phyloP scores from a whole-genome alignment of 2,329 filamentous ascomycete species.

The Colletotrichum salicis region DNA sequence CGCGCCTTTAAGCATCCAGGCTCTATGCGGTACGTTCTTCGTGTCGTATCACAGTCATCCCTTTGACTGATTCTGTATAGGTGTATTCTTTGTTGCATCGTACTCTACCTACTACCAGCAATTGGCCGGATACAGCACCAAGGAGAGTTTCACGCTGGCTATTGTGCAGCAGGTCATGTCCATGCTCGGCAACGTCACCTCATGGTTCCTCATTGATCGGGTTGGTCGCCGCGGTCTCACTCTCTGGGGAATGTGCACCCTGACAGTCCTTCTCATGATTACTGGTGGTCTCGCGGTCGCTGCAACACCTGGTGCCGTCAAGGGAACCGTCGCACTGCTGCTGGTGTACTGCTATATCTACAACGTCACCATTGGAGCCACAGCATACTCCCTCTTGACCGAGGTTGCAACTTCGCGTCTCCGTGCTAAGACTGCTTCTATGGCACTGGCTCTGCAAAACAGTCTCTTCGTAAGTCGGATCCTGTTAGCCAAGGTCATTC shows the following conservation, averaged over 20 bases:
- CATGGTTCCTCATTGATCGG: slow-evolving; percentile 46
- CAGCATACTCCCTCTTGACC: slow-evolving; percentile 49
- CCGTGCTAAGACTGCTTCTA: slow-evolving; percentile 51
- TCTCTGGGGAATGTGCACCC: slow-evolving; percentile 44
- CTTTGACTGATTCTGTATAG: background rate
- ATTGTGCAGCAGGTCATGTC: slow-evolving; percentile 43
- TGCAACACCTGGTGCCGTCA: slow-evolving; percentile 30
- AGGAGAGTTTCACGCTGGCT: slow-evolving; percentile 48
- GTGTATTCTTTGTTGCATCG: slow-evolving; percentile 31
- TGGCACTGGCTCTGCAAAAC: slow-evolving; percentile 49
- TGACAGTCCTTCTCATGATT: slow-evolving; percentile 44
- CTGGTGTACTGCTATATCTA: slow-evolving; percentile 51
- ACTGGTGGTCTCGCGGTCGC: slow-evolving; percentile 44
- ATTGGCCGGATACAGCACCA: slow-evolving; percentile 50
- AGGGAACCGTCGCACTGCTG: slow-evolving; percentile 48
- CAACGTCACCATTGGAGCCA: slow-evolving; percentile 52
- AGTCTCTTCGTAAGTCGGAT: slow-evolving; percentile 39
- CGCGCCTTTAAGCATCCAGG: slow-evolving; percentile 48
- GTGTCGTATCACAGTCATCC: slow-evolving; percentile 25
- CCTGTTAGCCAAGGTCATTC: too few species aligned
- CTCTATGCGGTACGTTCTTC: slow-evolving; percentile 49
- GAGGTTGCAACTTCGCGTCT: slow-evolving; percentile 51
- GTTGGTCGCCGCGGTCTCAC: slow-evolving; percentile 44
- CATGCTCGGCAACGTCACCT: slow-evolving; percentile 45
- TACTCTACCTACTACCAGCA: slow-evolving; percentile 54